Percentiles rank a stretch among this genome's conserved stretches.
These are phyloP conservation scores for Phtheirospermum japonicum DNA, from an alignment of 257 asterid species.

Conservation along the genomic window DNA sequence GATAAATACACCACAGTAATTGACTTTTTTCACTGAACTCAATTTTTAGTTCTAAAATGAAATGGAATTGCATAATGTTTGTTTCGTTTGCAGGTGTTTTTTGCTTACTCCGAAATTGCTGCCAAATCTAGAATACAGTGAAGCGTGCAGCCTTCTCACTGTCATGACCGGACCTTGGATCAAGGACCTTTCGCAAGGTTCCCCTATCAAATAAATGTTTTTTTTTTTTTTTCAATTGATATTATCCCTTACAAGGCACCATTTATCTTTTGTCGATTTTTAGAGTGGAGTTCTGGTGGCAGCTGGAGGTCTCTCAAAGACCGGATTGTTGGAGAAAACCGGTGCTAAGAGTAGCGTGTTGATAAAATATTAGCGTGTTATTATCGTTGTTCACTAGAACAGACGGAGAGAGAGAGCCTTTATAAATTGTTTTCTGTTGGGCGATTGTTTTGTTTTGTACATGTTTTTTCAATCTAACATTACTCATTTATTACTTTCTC, in stretches of 20 bases:
- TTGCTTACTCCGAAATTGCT: conserved; percentile 90
- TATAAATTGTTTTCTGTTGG: conserved; percentile 12
- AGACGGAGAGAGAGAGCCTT: not conserved
- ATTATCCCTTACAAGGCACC: not conserved
- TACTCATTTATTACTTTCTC: too few relatives aligned
- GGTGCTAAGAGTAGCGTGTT: conserved; percentile 23
- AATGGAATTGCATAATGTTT: conserved; percentile 13
- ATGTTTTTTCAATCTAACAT: too few relatives aligned
- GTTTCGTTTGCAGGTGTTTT: conserved; percentile 63
- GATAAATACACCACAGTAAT: conserved; percentile 91
- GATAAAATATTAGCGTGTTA: not conserved
- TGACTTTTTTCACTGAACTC: not conserved
- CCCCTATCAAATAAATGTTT: not conserved
- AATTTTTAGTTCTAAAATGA: conserved; percentile 2
- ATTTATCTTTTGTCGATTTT: conserved; percentile 21
- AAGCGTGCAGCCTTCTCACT: conserved; percentile 72
- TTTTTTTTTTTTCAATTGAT: not conserved
- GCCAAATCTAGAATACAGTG: conserved; percentile 72
- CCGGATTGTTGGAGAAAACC: conserved; percentile 30
- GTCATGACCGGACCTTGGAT: conserved; percentile 97
- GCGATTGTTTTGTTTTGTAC: not conserved
- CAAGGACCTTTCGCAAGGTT: conserved; percentile 89
- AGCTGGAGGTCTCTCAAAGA: conserved; percentile 55
- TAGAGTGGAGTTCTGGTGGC: conserved; percentile 83
- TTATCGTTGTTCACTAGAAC: conserved; percentile 2